Conservation (phyloP, 257 asterid genomes). For the Fraxinus anomala region DNA sequence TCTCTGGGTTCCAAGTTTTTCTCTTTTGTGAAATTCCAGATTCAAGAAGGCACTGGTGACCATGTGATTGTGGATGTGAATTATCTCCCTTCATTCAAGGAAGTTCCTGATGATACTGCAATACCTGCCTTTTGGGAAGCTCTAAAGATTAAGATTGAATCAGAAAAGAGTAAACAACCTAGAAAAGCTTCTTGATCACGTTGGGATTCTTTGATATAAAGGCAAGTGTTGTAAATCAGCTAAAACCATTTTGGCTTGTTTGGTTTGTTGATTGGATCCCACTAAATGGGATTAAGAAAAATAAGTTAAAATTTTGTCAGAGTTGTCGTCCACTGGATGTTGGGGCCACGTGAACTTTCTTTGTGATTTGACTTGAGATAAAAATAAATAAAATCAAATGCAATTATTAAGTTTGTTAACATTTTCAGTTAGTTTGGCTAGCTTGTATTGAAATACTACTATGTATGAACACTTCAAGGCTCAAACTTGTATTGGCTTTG, state of each 20-base stretch:
- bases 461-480: background rate
- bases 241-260: background rate
- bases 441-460: background rate
- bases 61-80: conserved; percentile 95
- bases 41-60: conserved; percentile 88
- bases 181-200: conserved; percentile 20
- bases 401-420: background rate
- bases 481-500: no score
- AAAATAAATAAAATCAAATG: background rate
- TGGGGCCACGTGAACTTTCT: background rate
- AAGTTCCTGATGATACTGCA: conserved; percentile 86
- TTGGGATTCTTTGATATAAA: background rate
- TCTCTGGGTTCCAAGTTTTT: background rate
- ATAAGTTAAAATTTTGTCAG: background rate
- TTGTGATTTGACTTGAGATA: background rate
- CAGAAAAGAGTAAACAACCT: conserved; percentile 35
- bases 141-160: conserved; percentile 62
- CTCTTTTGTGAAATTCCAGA: conserved; percentile 42
- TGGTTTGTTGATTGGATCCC: background rate
- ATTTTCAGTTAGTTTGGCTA: background rate
- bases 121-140: conserved; percentile 96
- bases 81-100: conserved; percentile 96
- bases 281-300: background rate
- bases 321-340: background rate
- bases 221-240: background rate